phyloP scores from a whole-genome alignment of 2,329 filamentous ascomycete species.

The Aspergillus candidus region DNA sequence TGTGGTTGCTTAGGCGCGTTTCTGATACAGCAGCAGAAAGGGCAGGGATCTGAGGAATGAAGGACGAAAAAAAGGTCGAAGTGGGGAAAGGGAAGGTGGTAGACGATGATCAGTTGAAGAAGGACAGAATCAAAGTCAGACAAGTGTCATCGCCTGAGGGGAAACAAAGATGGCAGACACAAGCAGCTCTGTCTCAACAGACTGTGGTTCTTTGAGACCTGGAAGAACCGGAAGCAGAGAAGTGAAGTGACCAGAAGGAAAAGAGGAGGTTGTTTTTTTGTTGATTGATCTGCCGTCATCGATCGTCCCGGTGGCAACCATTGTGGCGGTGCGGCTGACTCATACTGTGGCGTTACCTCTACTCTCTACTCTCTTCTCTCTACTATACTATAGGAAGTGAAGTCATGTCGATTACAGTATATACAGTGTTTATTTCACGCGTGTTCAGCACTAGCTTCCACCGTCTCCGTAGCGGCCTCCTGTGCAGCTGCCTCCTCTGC shows the following conservation, averaged over 20 bases:
- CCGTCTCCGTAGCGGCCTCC: background rate
- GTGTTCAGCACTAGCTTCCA: background rate
- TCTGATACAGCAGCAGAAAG: constrained; percentile 12
- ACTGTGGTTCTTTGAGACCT: too few relatives aligned
- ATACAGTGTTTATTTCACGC: background rate
- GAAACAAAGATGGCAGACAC: background rate
- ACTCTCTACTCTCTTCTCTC: too few relatives aligned
- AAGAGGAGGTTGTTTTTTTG: constrained; percentile 15
- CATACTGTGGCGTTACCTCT: background rate
- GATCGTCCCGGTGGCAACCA: constrained; percentile 18
- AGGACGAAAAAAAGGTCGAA: background rate
- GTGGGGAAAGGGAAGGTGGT: background rate
- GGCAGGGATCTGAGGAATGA: constrained; percentile 2
- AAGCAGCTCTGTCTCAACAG: too few relatives aligned
- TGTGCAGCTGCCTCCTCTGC: constrained; percentile 23
- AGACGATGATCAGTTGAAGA: background rate
- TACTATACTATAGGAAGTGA: too few relatives aligned
- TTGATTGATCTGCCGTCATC: constrained; percentile 19
- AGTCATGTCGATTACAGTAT: background rate
- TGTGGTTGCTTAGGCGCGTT: constrained; percentile 18
- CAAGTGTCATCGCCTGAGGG: constrained; percentile 13
- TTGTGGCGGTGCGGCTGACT: constrained; percentile 12
- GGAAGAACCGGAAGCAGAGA: background rate
- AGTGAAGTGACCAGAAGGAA: background rate
- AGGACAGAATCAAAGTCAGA: constrained; percentile 5